Evolutionary conservation across 805 yeast genomes (phyloP).

Genomic region (Jamesozyma gamospora): DNA sequence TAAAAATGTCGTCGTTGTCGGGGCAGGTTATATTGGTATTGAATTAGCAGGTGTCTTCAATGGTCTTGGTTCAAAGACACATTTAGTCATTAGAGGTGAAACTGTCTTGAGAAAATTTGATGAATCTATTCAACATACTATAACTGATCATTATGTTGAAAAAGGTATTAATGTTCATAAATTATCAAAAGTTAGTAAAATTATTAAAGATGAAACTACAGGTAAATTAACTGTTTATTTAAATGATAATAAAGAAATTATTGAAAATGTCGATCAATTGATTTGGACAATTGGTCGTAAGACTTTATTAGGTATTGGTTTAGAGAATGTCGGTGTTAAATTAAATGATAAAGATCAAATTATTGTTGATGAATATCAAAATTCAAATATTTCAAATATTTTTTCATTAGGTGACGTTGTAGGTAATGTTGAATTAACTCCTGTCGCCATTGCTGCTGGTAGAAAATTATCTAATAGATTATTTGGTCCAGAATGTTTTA

Average conservation of each 20-base stretch:
- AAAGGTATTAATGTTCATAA: conserved; percentile 79
- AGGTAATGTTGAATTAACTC: conserved; percentile 89
- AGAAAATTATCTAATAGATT: conserved; percentile 85
- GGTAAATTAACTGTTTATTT: conserved; percentile 44
- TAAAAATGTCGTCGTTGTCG: conserved; percentile 84
- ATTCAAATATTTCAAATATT: conserved; percentile 59
- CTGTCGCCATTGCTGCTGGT: conserved; percentile 98
- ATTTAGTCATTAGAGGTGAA: conserved; percentile 82
- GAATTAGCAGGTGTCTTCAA: conserved; percentile 93
- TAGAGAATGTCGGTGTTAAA: conserved; percentile 67
- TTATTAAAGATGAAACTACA: conserved; percentile 37
- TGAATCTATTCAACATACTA: conserved; percentile 60
- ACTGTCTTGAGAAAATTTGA: conserved; percentile 86
- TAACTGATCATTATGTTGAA: conserved; percentile 72
- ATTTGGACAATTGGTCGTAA: conserved; percentile 94
- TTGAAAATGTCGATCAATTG: conserved; percentile 72
- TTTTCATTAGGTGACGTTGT: conserved; percentile 91
- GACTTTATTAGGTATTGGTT: conserved; percentile 62
- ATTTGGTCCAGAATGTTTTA: conserved; percentile 68
- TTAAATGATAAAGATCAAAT: conserved; percentile 52
- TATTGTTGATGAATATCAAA: conserved; percentile 79
- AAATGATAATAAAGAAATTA: conserved; percentile 28
- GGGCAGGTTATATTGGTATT: conserved; percentile 96
- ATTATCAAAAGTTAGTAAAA: conserved; percentile 39
- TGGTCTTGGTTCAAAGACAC: conserved; percentile 78